phyloP scores from a whole-genome alignment of 257 asterid genomes.

The Schizonepeta tenuifolia region DNA sequence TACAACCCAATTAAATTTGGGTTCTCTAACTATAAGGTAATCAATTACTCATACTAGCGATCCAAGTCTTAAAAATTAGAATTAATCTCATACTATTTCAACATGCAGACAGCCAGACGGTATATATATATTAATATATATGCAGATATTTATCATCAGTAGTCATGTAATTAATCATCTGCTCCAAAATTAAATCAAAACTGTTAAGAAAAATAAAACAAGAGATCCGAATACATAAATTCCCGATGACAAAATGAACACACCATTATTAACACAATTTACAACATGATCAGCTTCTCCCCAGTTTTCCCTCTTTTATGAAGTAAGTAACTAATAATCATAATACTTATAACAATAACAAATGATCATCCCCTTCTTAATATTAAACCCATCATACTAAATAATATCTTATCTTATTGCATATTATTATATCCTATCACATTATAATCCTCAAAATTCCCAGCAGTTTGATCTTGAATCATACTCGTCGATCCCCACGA shows the following conservation, averaged over 20 bases:
- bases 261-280: constrained; percentile 50
- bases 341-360: constrained; percentile 4
- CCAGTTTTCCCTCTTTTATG: constrained; percentile 33
- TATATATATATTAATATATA: no score
- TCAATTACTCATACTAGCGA: no score
- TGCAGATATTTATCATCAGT: no score
- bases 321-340: constrained; percentile 9
- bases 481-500: constrained; percentile 62
- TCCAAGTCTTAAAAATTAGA: no score
- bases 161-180: background rate
- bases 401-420: constrained; percentile 25
- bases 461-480: constrained; percentile 51
- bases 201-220: background rate
- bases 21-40: no score
- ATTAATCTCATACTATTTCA: no score
- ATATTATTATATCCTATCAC: constrained; percentile 50
- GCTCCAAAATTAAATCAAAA: background rate
- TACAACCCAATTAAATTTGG: no score
- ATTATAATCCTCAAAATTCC: constrained; percentile 52
- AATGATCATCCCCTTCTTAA: constrained; percentile 24
- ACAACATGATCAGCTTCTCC: constrained; percentile 35
- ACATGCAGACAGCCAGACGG: no score
- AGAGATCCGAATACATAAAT: constrained; percentile 22
- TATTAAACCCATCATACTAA: background rate
- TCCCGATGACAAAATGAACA: constrained; percentile 11